These are phyloP conservation scores for Melocanna baccifera DNA, from an alignment of 176 grass and related monocot species.

Conservation along the genomic window DNA sequence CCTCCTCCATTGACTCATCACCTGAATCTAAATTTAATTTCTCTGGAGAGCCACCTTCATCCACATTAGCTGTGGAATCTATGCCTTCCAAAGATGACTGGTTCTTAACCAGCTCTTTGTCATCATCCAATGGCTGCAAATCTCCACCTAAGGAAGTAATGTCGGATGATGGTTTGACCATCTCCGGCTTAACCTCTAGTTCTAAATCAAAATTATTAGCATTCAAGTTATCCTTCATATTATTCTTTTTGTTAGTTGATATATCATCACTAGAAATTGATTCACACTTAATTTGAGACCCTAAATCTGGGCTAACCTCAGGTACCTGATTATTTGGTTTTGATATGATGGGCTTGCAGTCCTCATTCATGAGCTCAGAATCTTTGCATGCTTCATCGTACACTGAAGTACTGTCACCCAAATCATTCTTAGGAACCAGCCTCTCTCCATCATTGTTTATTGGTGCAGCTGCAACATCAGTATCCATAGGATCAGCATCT, in stretches of 20 bases:
- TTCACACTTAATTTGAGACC: constrained; percentile 87
- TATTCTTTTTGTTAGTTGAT: constrained; percentile 87
- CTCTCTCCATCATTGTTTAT: constrained; percentile 23
- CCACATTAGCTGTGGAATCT: constrained; percentile 61
- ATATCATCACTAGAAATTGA: constrained; percentile 90
- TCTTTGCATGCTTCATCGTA: constrained; percentile 35
- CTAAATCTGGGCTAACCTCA: constrained; percentile 85
- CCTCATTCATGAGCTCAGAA: constrained; percentile 49
- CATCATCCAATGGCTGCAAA: constrained; percentile 71
- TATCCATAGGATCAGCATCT: constrained; percentile 43
- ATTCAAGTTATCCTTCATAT: constrained; percentile 96
- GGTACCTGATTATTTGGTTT: constrained; percentile 85
- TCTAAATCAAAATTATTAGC: constrained; percentile 99
- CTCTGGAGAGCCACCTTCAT: constrained; percentile 79
- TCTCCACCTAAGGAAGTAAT: constrained; percentile 73
- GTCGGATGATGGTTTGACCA: constrained; percentile 76
- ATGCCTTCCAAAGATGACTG: constrained; percentile 71
- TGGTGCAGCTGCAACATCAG: constrained; percentile 31
- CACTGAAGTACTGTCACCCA: constrained; percentile 20
- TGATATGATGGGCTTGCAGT: constrained; percentile 33
- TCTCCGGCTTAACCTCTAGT: constrained; percentile 92
- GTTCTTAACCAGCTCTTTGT: constrained; percentile 70
- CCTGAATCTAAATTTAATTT: constrained; percentile 98
- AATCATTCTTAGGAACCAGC: constrained; percentile 28
- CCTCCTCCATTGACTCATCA: constrained; percentile 98